These are phyloP conservation scores for Monilinia polystroma DNA, from an alignment of 2,329 filamentous ascomycete species.

Conservation along the genomic window DNA sequence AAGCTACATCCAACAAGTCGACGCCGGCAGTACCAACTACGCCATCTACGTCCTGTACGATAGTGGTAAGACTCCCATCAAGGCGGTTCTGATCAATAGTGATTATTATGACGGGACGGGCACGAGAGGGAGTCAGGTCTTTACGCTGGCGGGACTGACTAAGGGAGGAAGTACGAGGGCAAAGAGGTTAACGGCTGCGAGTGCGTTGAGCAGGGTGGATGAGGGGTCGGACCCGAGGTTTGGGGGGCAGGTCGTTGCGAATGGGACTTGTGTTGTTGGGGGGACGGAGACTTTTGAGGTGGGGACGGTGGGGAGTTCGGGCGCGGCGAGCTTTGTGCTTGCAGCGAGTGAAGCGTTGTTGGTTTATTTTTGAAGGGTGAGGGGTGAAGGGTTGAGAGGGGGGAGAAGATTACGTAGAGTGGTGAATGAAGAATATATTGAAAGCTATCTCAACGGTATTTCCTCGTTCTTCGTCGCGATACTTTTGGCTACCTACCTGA, in stretches of 20 bases:
- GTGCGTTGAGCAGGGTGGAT: constrained; percentile 47
- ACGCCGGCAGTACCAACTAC: constrained; percentile 30
- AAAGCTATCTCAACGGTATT: neutral
- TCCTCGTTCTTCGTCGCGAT: too few relatives aligned
- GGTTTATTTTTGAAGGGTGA: constrained; percentile 43
- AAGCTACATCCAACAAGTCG: constrained; percentile 32
- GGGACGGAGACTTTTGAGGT: constrained; percentile 46
- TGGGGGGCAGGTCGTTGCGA: constrained; percentile 48
- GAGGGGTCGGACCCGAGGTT: constrained; percentile 46
- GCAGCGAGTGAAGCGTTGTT: constrained; percentile 50
- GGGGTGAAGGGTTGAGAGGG: neutral
- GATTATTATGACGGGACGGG: constrained; percentile 34
- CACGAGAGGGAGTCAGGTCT: constrained; percentile 30
- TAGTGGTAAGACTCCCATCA: constrained; percentile 23
- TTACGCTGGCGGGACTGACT: constrained; percentile 31
- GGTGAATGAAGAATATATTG: neutral
- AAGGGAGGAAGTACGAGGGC: constrained; percentile 25
- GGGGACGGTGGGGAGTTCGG: constrained; percentile 38
- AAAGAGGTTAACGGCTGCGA: constrained; percentile 43
- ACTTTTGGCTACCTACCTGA: too few relatives aligned
- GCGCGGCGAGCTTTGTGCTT: constrained; percentile 45
- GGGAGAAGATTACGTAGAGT: neutral
- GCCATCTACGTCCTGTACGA: constrained; percentile 35
- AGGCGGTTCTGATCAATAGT: constrained; percentile 35
- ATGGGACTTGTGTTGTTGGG: constrained; percentile 47